A percentile compares a stretch with the other conserved stretches of the same genome.
phyloP scores from a whole-genome alignment of 2,329 filamentous ascomycete species.

The Fusarium falciforme region DNA sequence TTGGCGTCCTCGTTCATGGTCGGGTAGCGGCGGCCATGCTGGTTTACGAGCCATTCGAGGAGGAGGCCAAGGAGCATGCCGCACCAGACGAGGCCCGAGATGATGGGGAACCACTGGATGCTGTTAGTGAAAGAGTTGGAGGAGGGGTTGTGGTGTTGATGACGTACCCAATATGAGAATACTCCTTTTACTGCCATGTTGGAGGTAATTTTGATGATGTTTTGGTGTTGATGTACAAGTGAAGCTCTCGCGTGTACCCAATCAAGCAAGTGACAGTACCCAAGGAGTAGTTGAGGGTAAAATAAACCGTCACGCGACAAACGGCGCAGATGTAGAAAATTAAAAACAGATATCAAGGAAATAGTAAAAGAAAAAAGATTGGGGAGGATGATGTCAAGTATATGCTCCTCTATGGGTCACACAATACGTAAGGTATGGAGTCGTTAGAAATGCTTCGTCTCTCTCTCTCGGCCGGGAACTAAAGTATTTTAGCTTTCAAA shows the following conservation, averaged over 20 bases:
- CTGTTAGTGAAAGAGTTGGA: neutral
- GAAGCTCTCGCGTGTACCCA: neutral
- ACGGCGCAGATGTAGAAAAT: neutral
- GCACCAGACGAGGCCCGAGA: conserved; percentile 74
- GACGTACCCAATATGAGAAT: conserved; percentile 55
- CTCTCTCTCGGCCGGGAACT: conserved; percentile 24
- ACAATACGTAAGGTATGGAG: conserved; percentile 23
- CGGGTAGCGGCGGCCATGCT: conserved; percentile 65
- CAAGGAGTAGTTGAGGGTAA: neutral
- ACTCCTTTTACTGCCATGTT: conserved; percentile 48
- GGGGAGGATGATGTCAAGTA: conserved; percentile 1
- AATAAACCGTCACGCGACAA: neutral
- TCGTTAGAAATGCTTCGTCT: conserved; percentile 14
- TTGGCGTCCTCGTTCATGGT: conserved; percentile 69
- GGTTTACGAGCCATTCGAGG: conserved; percentile 73
- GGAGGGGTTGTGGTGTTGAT: neutral
- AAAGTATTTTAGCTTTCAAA: neutral
- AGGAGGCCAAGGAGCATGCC: conserved; percentile 77
- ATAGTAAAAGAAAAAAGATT: neutral
- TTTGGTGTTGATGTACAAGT: neutral
- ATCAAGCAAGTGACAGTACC: conserved; percentile 10
- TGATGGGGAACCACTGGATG: conserved; percentile 70
- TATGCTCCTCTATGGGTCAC: neutral
- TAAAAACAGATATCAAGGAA: neutral
- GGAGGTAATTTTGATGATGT: neutral